phyloP scores from a whole-genome alignment of 2,329 filamentous ascomycete genomes.

The Aspergillus neotritici region DNA sequence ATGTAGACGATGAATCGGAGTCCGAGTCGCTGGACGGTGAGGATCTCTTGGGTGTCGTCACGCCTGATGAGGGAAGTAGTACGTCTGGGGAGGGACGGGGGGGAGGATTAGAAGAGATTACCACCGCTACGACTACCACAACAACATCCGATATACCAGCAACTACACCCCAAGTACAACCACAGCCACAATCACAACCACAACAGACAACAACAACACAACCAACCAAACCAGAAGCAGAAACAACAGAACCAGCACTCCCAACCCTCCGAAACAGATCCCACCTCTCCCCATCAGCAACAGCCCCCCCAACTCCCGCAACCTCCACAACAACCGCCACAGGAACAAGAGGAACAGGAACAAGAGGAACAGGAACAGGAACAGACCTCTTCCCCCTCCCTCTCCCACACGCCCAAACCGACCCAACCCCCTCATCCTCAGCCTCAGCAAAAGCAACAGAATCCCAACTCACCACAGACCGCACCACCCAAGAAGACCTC shows the following conservation, averaged over 20 bases:
- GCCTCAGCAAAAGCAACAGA: constrained; percentile 51
- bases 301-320: too few relatives aligned
- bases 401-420: constrained; percentile 2
- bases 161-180: constrained; percentile 3
- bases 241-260: constrained; percentile 5
- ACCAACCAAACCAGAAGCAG: constrained; percentile 11
- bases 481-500: constrained; percentile 74
- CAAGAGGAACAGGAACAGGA: not conserved
- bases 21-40: constrained; percentile 4
- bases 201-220: constrained; percentile 5
- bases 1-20: constrained; percentile 12
- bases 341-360: constrained; percentile 1
- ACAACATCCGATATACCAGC: constrained; percentile 6
- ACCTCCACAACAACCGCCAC: constrained; percentile 18
- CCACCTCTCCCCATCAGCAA: constrained; percentile 5
- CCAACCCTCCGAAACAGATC: constrained; percentile 25
- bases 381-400: constrained; percentile 1
- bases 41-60: constrained; percentile 13
- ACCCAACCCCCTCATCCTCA: constrained; percentile 5
- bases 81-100: constrained; percentile 14
- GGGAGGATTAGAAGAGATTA: constrained; percentile 7
- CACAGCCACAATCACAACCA: constrained; percentile 1
- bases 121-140: not conserved
- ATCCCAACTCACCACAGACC: constrained; percentile 68
- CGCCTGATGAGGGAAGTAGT: constrained; percentile 10